Evolutionary conservation across 108 stramenopile genomes (phyloP), one percentile per base, ranked within the genome.

Genomic region (Nitzschia sp.): DNA sequence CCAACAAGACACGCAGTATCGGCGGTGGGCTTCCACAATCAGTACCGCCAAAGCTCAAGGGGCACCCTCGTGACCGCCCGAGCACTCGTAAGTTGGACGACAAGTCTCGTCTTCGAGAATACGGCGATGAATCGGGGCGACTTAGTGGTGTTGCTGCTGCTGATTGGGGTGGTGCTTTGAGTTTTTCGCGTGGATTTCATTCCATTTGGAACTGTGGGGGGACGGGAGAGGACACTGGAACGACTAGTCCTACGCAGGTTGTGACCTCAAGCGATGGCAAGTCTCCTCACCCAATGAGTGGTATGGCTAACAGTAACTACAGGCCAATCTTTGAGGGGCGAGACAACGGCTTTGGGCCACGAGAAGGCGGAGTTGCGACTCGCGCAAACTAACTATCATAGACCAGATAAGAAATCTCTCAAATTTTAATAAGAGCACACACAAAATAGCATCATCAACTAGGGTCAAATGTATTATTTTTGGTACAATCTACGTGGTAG

Each of bases 161-260:
- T 58, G 85, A 92, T 46, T 92, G 91, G 91, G 78, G 87, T 28
- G 72, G 85, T 29, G 79, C 87, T 0, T 72, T 88, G 66, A 82
- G 78, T 38, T 82, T 89, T 46, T 83, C 83, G 5, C 42, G 75
- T 8, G 81, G 81, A 8, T 81, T 86, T 53, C 86, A 90, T 46
- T 86, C 82, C 25, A 73, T 93, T 29, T 93, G 91, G 91, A 93
- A 89, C 46, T 93, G 91, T 47, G 90, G 87, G 28, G 86, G 78
- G 45, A 78, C 68, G 36, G 84, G 79, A 1, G 71, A 82, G 26
- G 67, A 81, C 27, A 76, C 66, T 35, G 81, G 84, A 28, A 73
- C 82, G 0, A 77, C 76, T 33, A 86, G 81, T 62, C 82, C 84
- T 15, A 75, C 76, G 1, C 65, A 77, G 47, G 76, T 70, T 2